phyloP scores from a whole-genome alignment of 75 land plant genomes.

The Pinus albicaulis region DNA sequence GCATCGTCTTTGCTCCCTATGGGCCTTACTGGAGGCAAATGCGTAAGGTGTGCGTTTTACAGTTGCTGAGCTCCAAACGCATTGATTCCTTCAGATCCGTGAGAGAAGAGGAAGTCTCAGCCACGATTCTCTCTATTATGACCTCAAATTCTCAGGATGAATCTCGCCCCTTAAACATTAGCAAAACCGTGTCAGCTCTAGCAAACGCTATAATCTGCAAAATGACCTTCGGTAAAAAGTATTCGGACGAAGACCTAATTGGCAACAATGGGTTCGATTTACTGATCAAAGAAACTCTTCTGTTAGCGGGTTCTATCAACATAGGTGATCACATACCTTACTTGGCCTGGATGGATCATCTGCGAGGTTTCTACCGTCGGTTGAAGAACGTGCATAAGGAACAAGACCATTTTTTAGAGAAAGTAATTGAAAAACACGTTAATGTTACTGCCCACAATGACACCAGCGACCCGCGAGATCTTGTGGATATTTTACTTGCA shows the following conservation, averaged over 20 bases:
- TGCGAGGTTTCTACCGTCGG: constrained; percentile 9
- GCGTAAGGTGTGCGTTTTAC: constrained; percentile 22
- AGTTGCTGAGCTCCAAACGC: constrained; percentile 29
- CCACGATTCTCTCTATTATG: neutral
- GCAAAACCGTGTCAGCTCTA: neutral
- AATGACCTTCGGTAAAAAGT: neutral
- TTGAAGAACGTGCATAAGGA: neutral
- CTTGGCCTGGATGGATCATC: constrained; percentile 10
- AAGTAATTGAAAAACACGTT: neutral
- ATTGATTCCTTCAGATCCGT: constrained; percentile 6
- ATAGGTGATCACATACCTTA: constrained; percentile 17
- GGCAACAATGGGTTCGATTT: neutral
- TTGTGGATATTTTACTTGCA: too few species aligned
- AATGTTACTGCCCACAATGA: too few species aligned
- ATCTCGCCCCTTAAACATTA: neutral
- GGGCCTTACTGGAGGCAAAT: constrained; percentile 18
- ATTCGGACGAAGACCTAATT: constrained; percentile 8
- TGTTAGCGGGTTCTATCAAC: neutral
- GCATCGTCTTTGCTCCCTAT: constrained; percentile 18
- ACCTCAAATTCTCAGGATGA: neutral
- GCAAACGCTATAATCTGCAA: neutral
- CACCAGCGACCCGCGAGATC: too few species aligned
- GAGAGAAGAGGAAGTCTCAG: neutral
- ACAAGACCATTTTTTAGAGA: neutral
- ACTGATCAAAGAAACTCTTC: constrained; percentile 7